Evolutionary conservation across 768 basidiomycete species (phyloP).

Genomic region (Myochromella boudieri): DNA sequence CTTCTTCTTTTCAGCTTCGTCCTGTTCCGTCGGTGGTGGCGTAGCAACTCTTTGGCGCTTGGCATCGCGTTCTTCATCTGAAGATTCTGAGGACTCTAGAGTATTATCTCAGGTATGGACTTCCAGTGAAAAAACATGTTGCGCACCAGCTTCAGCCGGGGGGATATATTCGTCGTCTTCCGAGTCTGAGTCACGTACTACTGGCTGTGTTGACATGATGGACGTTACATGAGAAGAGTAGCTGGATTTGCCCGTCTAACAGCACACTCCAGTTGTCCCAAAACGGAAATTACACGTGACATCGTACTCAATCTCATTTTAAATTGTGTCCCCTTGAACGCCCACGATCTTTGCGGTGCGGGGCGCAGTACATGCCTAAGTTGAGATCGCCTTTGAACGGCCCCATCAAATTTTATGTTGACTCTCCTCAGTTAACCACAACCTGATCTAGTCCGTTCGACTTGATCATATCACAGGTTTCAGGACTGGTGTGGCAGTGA

Average conservation of each 20-base stretch:
- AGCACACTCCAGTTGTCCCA: neutral
- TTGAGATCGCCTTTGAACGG: too few species aligned
- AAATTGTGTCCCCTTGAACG: too few species aligned
- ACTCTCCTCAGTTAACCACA: too few species aligned
- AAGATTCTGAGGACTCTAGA: constrained; percentile 34
- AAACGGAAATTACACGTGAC: too few species aligned
- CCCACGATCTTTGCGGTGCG: too few species aligned
- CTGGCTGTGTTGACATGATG: constrained; percentile 13
- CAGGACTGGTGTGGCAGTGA: too few species aligned
- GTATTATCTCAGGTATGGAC: neutral
- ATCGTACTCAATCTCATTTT: too few species aligned
- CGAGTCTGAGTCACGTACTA: constrained; percentile 49
- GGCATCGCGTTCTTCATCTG: constrained; percentile 34
- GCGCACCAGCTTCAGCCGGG: constrained; percentile 38
- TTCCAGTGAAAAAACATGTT: neutral
- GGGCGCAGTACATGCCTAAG: too few species aligned
- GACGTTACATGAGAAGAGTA: neutral
- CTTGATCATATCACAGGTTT: too few species aligned
- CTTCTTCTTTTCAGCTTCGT: constrained; percentile 46
- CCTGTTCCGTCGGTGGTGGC: constrained; percentile 28
- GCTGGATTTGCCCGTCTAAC: neutral
- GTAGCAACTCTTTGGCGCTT: constrained; percentile 33
- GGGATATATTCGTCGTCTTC: constrained; percentile 77
- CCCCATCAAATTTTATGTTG: too few species aligned
- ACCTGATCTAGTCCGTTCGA: too few species aligned